These are phyloP conservation scores for Alternaria postmessia DNA, from an alignment of 2,329 filamentous ascomycete genomes.

Conservation along the genomic window DNA sequence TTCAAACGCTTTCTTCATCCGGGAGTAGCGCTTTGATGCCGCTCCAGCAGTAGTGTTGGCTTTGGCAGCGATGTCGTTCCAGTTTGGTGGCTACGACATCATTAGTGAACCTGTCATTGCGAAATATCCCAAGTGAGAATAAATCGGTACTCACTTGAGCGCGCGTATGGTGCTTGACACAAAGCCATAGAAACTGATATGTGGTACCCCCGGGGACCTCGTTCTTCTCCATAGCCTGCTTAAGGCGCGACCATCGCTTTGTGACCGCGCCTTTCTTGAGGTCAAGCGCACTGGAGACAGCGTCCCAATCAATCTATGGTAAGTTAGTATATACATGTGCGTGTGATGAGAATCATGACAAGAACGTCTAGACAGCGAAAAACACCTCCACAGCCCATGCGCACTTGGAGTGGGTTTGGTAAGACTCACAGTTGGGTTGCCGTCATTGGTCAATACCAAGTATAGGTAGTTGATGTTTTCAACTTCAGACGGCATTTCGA, in stretches of 20 bases:
- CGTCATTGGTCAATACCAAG: conserved; percentile 36
- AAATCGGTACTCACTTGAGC: conserved; percentile 29
- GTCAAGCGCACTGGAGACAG: conserved; percentile 33
- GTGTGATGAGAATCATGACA: not conserved
- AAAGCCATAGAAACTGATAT: conserved; percentile 41
- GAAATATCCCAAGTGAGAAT: not conserved
- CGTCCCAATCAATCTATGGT: conserved; percentile 42
- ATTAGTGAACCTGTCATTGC: conserved; percentile 1
- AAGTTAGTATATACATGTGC: not conserved
- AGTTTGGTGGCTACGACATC: conserved; percentile 26
- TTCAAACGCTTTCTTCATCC: conserved; percentile 44
- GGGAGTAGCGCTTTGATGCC: conserved; percentile 43
- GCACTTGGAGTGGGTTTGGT: not conserved
- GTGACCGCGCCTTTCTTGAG: conserved; percentile 35
- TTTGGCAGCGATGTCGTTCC: conserved; percentile 37
- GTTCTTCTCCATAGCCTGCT: conserved; percentile 31
- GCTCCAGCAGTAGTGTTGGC: conserved; percentile 43
- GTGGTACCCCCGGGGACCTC: conserved; percentile 22
- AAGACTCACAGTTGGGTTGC: conserved; percentile 30
- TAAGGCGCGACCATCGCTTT: conserved; percentile 49
- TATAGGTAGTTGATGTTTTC: conserved; percentile 46
- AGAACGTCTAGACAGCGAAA: not conserved
- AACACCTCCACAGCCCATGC: not conserved
- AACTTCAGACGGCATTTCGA: conserved; percentile 38
- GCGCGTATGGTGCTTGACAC: conserved; percentile 36